phyloP scores from a whole-genome alignment of 768 basidiomycete species.

The Russula dissimulans region DNA sequence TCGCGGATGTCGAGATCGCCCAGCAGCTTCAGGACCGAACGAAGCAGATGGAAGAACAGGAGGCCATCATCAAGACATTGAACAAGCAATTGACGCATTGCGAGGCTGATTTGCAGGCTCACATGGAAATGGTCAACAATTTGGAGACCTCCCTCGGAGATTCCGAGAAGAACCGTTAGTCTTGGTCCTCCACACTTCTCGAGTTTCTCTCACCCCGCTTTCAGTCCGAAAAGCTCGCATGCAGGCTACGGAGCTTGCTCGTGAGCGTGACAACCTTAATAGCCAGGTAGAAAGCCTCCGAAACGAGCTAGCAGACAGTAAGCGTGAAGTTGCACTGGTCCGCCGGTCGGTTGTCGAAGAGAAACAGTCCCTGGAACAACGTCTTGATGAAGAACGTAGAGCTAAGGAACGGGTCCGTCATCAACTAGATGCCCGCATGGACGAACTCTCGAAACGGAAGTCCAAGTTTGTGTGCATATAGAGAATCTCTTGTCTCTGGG shows the following conservation, averaged over 20 bases:
- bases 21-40: conserved; percentile 62
- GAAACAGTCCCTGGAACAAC: conserved; percentile 76
- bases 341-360: conserved; percentile 79
- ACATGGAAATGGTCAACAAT: conserved; percentile 81
- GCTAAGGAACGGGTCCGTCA: conserved; percentile 84
- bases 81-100: conserved; percentile 93
- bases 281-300: conserved; percentile 58
- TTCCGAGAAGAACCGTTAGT: conserved; percentile 87
- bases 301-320: conserved; percentile 65
- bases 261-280: conserved; percentile 72
- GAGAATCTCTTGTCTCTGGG: conserved; percentile 33
- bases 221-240: conserved; percentile 87
- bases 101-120: conserved; percentile 82
- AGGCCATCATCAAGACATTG: conserved; percentile 85
- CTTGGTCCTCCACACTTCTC: neutral
- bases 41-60: conserved; percentile 74
- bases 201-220: neutral
- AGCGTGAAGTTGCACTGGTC: conserved; percentile 68
- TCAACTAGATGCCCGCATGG: conserved; percentile 82
- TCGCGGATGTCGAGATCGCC: conserved; percentile 46
- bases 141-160: conserved; percentile 83
- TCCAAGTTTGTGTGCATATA: conserved; percentile 89
- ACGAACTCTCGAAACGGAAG: conserved; percentile 74
- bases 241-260: conserved; percentile 83
- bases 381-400: conserved; percentile 77